phyloP scores from a whole-genome alignment of 257 asterid genomes.

The Verbascum thapsus region DNA sequence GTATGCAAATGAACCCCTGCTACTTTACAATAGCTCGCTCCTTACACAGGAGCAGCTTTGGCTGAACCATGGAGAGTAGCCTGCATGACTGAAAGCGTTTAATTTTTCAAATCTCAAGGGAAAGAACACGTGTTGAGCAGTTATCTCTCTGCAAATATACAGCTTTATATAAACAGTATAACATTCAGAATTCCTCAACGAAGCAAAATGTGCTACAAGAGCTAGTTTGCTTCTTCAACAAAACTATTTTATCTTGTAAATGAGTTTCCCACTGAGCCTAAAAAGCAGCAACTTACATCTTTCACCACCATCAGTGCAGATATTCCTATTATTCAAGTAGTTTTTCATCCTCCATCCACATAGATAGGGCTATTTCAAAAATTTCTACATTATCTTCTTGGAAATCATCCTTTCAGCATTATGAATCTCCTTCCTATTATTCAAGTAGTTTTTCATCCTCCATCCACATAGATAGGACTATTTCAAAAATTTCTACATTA shows the following conservation, averaged over 20 bases:
- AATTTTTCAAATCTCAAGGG: neutral
- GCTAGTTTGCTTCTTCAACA: slow-evolving; percentile 9
- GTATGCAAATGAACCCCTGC: slow-evolving; percentile 13
- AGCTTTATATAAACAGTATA: neutral
- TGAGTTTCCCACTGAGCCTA: neutral
- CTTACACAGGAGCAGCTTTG: no score
- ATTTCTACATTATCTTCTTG: neutral
- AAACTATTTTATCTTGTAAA: neutral
- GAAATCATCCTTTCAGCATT: neutral
- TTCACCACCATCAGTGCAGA: neutral
- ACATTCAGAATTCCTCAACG: neutral
- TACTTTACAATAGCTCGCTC: no score
- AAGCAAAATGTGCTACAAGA: slow-evolving; percentile 1
- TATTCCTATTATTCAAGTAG: neutral
- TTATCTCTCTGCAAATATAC: slow-evolving; percentile 11
- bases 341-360: slow-evolving; percentile 16
- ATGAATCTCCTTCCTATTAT: neutral
- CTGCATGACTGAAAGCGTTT: neutral
- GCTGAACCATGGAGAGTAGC: neutral
- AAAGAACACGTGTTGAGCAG: neutral
- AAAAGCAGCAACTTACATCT: neutral
- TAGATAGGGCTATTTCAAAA: neutral
- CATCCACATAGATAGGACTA: neutral
- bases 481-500: neutral
- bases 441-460: slow-evolving; percentile 18